These are phyloP conservation scores for Linderina pennispora DNA, from an alignment of 192 early-diverging fungal genomes.

Conservation along the genomic window DNA sequence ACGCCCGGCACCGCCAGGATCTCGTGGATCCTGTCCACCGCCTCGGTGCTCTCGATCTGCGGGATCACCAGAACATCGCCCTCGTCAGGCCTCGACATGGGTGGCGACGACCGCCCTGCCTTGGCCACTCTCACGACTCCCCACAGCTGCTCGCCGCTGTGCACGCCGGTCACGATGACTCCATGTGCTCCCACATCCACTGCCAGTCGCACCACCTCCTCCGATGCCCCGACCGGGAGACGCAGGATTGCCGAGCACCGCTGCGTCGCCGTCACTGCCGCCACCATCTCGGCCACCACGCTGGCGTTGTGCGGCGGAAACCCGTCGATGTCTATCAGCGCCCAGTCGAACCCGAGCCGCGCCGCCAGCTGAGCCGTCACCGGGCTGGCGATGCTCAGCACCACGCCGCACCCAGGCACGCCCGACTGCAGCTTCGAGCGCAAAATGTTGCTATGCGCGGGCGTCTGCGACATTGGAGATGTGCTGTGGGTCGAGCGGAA, in stretches of 20 bases:
- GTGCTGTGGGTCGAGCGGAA: too few species aligned
- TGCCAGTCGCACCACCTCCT: conserved; percentile 31
- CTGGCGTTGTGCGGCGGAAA: conserved; percentile 18
- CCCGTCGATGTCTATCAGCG: conserved; percentile 33
- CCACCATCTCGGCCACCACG: conserved; percentile 38
- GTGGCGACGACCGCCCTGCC: too few species aligned
- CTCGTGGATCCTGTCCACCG: conserved; percentile 15
- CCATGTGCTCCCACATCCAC: conserved; percentile 38
- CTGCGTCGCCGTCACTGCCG: conserved; percentile 17
- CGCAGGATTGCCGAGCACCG: conserved; percentile 30
- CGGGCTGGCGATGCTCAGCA: conserved; percentile 33
- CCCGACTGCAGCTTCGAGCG: conserved; percentile 16
- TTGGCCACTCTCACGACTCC: not conserved
- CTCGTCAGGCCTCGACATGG: not conserved
- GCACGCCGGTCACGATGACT: conserved; percentile 25
- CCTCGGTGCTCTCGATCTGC: conserved; percentile 29
- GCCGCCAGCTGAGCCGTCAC: conserved; percentile 20
- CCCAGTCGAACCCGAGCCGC: conserved; percentile 40
- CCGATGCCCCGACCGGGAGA: conserved; percentile 25
- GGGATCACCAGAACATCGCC: conserved; percentile 24
- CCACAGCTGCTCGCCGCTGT: conserved; percentile 26
- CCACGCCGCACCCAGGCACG: conserved; percentile 21
- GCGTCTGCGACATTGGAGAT: too few species aligned
- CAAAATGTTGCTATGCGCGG: not conserved
- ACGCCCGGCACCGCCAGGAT: conserved; percentile 35